A percentile compares a stretch with the other conserved stretches of the same genome.
Evolutionary conservation across 2,329 filamentous ascomycete species (phyloP).

Genomic region (Immersiporthe knoxdaviesiana): DNA sequence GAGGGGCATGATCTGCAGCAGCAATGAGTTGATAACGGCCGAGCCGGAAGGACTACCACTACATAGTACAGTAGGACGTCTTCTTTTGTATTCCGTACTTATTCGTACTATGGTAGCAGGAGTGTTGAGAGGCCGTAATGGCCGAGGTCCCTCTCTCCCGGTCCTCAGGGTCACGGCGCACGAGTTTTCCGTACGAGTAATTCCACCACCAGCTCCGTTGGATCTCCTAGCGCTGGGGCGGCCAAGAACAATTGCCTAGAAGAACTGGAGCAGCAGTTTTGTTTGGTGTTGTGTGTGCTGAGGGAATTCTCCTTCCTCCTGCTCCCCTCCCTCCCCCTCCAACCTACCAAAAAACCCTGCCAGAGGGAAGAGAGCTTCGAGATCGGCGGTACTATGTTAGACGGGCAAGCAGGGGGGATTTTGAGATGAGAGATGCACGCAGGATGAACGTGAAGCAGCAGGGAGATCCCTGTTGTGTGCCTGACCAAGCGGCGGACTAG

Average conservation of each 20-base stretch:
- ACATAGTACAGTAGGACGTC: background rate
- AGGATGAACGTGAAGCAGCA: constrained; percentile 3
- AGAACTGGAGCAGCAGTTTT: background rate
- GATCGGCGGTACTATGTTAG: background rate
- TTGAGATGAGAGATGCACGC: background rate
- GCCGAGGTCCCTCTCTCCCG: background rate
- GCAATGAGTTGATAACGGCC: constrained; percentile 3
- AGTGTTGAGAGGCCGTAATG: too few relatives aligned
- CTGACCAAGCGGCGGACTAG: background rate
- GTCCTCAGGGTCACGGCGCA: background rate
- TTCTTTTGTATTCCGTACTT: too few relatives aligned
- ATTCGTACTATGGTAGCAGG: too few relatives aligned
- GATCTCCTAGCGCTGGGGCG: background rate
- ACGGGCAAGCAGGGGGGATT: background rate
- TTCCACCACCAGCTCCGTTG: background rate
- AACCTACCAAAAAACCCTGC: too few relatives aligned
- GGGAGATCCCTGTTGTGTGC: background rate
- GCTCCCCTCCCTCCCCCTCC: too few relatives aligned
- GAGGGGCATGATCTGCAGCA: background rate
- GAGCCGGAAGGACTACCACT: background rate
- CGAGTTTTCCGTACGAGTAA: background rate
- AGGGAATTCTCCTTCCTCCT: background rate
- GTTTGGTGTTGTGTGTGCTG: background rate
- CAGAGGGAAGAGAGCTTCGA: background rate
- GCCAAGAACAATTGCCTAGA: background rate